Evolutionary conservation across 768 basidiomycete genomes (phyloP), one percentile per base, ranked within the genome.

Genomic region (Suillus sp.): DNA sequence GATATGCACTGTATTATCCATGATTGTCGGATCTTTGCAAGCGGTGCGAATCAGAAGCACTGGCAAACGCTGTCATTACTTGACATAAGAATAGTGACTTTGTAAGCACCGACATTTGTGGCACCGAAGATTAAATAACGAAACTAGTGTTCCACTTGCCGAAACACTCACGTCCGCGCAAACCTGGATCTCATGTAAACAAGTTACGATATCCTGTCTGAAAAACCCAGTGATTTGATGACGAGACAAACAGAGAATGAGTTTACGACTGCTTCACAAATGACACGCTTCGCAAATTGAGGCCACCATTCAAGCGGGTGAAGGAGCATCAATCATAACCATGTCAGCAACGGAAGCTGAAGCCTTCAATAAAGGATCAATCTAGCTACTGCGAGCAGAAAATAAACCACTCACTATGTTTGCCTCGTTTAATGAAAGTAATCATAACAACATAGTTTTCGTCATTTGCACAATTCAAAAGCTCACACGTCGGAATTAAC

Each of bases 401-500:
- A 57, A 38, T 20, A 27, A n/a, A 57, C 27, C 27, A 57, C 56
- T 38, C 56, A 57, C 56, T 42, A 40, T 37, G 27, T 40, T 18
- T 27, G 55, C 16, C 27, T 56, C 27, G 18, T 1, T 57, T 40
- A 30, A 38, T 40, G 18, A 57, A 25, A 11, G 35, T 38, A 2
- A 27, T 30, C 38, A 57, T 25, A 40, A 25, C 27, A 18, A 9
- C 25, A 10, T 20, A 38, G 35, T 20, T 27, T 40, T 40, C 56
- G 34, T 40, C 38, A 40, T 40, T 37, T 25, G 22, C 54, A 56
- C 35, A 56, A 25, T 55, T 27, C 35, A 20, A 38, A 57, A 20
- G 18, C 37, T 40, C 56, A 40, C 51, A 53, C 61, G 65, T 74
- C 64, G 72, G 55, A 63, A 66, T 65, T 53, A 38, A 32, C 40